These are phyloP conservation scores for Pezicula rhizophila DNA, from an alignment of 2,329 filamentous ascomycete species.

Conservation along the genomic window DNA sequence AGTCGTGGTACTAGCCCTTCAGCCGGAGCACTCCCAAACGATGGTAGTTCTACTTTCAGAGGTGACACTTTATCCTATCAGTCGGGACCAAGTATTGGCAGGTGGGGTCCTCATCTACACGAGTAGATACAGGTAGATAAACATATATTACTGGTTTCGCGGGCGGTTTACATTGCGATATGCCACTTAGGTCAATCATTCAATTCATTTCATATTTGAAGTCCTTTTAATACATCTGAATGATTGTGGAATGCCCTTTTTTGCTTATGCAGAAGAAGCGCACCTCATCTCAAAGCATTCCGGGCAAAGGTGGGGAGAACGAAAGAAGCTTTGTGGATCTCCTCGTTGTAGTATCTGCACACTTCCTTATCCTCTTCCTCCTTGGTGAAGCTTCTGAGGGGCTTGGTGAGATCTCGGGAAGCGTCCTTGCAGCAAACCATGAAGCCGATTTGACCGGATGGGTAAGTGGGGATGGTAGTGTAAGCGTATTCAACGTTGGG, in stretches of 20 bases:
- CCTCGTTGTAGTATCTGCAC: conserved; percentile 95
- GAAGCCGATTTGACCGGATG: conserved; percentile 98
- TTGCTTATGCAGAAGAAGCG: too few species aligned
- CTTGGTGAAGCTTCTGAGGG: conserved; percentile 70
- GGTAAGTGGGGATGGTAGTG: conserved; percentile 98
- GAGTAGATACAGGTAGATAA: background rate
- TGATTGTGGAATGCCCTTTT: too few species aligned
- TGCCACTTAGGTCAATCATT: background rate
- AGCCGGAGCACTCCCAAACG: background rate
- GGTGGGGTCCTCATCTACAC: background rate
- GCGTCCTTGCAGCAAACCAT: conserved; percentile 99
- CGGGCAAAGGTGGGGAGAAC: conserved; percentile 89
- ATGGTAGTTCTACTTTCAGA: background rate
- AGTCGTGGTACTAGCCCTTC: background rate
- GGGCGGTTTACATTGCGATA: background rate
- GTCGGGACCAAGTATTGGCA: background rate
- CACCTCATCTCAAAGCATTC: conserved; percentile 56
- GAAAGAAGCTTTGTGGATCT: conserved; percentile 93
- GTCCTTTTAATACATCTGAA: too few species aligned
- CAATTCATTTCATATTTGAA: background rate
- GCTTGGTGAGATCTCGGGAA: conserved; percentile 75
- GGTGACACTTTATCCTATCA: background rate
- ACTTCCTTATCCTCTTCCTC: conserved; percentile 83
- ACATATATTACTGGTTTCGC: too few species aligned
- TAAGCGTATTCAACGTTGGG: conserved; percentile 97